Evolutionary conservation across 371 early-diverging fungal genomes (phyloP).

Genomic region (Coemansia sp.): DNA sequence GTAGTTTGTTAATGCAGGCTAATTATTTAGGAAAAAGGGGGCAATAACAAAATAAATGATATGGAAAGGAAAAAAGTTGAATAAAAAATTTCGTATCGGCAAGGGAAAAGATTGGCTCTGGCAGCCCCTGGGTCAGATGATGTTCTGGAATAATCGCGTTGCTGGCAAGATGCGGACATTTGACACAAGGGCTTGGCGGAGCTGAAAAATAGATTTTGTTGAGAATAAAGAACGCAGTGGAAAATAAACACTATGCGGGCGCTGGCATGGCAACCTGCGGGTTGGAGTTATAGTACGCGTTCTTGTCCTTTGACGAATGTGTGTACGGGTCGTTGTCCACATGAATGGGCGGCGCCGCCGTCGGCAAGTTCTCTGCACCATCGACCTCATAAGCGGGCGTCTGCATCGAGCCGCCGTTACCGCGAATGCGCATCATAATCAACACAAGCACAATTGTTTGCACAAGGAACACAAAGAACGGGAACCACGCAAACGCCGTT

Average conservation of each 20-base stretch:
- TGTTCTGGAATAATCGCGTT: not conserved
- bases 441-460: slow-evolving; percentile 8
- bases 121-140: not conserved
- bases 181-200: not conserved
- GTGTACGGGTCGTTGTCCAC: slow-evolving; percentile 12
- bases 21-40: not conserved
- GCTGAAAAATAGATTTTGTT: not conserved
- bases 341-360: slow-evolving; percentile 10
- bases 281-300: slow-evolving; percentile 27
- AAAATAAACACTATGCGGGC: not conserved
- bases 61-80: not conserved
- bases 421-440: slow-evolving; percentile 14
- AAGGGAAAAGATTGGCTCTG: not conserved
- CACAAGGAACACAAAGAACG: slow-evolving; percentile 25
- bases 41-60: not conserved
- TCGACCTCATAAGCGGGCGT: slow-evolving; percentile 26
- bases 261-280: slow-evolving; percentile 36
- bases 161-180: not conserved
- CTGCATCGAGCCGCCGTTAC: slow-evolving; percentile 18
- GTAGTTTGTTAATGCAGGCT: not conserved
- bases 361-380: slow-evolving; percentile 3
- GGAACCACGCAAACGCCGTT: slow-evolving; percentile 41
- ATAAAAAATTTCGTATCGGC: not conserved
- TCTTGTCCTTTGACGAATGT: slow-evolving; percentile 8
- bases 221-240: too few species aligned